Conservation (phyloP, 768 basidiomycete genomes). For the Lyophyllum shimeji region DNA sequence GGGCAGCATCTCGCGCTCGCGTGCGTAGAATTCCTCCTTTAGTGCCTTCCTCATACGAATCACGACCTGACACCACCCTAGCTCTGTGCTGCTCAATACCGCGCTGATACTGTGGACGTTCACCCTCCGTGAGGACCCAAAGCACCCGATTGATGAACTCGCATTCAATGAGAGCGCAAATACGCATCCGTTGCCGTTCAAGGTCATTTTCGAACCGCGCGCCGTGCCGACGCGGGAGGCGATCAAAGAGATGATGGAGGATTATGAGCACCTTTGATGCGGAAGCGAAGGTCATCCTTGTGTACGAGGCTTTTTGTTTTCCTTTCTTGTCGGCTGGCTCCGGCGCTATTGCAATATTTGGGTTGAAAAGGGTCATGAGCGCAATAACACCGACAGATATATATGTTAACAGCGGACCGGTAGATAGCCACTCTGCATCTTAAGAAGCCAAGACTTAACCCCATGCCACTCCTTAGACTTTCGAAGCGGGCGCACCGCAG, state of each 20-base stretch:
- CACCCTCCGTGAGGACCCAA: conserved; percentile 48
- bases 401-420: too few relatives aligned
- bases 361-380: too few relatives aligned
- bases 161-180: conserved; percentile 67
- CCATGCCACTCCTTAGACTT: too few relatives aligned
- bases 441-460: too few relatives aligned
- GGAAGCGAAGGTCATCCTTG: background rate
- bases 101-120: conserved; percentile 69
- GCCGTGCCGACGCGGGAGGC: conserved; percentile 29
- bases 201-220: conserved; percentile 54
- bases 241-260: conserved; percentile 38
- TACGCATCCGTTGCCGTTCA: conserved; percentile 63
- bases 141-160: conserved; percentile 55
- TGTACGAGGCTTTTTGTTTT: background rate
- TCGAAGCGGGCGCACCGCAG: too few relatives aligned
- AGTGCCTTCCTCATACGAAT: background rate
- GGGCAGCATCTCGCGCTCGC: conserved; percentile 58
- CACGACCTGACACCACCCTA: conserved; percentile 12
- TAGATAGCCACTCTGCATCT: too few relatives aligned
- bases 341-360: too few relatives aligned
- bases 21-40: conserved; percentile 21
- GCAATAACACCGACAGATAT: too few relatives aligned
- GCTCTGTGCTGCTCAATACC: conserved; percentile 66
- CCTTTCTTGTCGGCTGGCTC: too few relatives aligned
- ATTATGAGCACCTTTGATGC: conserved; percentile 28